These are phyloP conservation scores for Tetrahymena borealis DNA, from an alignment of 73 alveolate species.

Conservation along the genomic window DNA sequence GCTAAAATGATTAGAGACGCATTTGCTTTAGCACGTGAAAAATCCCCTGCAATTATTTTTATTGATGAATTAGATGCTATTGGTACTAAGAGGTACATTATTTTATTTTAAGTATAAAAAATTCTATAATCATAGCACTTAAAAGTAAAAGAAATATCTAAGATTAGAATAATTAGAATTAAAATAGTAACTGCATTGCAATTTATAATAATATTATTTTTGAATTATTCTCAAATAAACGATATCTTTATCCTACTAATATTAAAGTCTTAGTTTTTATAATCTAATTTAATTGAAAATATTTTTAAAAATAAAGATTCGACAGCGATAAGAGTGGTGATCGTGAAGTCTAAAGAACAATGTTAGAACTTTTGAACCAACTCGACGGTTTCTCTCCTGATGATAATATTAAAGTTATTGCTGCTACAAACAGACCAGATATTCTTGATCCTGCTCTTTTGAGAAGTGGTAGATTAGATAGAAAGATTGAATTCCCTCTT, in stretches of 20 bases:
- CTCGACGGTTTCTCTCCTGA: constrained; percentile 96
- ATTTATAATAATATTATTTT: too few relatives aligned
- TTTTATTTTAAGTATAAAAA: background rate
- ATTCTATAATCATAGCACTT: background rate
- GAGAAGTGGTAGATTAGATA: constrained; percentile 99
- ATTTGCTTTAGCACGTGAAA: constrained; percentile 97
- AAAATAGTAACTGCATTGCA: too few relatives aligned
- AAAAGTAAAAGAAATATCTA: too few relatives aligned
- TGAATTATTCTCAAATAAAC: too few relatives aligned
- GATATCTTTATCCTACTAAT: too few relatives aligned
- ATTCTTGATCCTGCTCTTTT: constrained; percentile 99
- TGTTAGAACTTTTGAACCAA: constrained; percentile 98
- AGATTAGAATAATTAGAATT: too few relatives aligned
- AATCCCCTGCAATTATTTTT: constrained; percentile 95
- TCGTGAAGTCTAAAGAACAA: constrained; percentile 99
- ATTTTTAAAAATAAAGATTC: background rate
- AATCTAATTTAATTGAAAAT: background rate
- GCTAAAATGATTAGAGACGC: constrained; percentile 99
- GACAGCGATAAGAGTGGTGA: constrained; percentile 87
- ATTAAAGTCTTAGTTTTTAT: too few relatives aligned
- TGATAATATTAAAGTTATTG: constrained; percentile 86
- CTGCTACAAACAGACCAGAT: constrained; percentile 95
- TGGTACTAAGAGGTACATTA: constrained; percentile 94
- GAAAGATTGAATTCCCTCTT: constrained; percentile 99
- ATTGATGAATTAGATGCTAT: constrained; percentile 99